phyloP scores from a whole-genome alignment of 148 eudicot species.

The Suaeda aralocaspica region DNA sequence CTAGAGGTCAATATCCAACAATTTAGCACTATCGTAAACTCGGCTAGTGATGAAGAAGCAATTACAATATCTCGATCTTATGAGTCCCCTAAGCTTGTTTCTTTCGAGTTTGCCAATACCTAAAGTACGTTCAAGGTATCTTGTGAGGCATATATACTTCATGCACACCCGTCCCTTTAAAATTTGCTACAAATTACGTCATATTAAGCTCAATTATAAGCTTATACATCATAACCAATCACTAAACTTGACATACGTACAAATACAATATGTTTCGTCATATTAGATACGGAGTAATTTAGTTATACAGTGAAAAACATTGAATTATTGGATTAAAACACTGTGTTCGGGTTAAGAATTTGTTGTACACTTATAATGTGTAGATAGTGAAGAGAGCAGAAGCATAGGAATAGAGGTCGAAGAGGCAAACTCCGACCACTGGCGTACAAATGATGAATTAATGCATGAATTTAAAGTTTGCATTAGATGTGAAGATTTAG shows the following conservation, averaged over 20 bases:
- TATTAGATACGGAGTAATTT: no score
- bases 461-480: constrained; percentile 30
- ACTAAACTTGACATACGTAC: no score
- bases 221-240: no score
- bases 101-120: constrained; percentile 28
- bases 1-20: constrained; percentile 24
- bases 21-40: constrained; percentile 24
- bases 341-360: no score
- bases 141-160: no score
- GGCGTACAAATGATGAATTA: constrained; percentile 19
- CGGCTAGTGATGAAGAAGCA: constrained; percentile 26
- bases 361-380: not conserved
- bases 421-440: constrained; percentile 20
- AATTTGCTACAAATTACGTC: no score
- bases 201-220: no score
- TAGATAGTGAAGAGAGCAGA: constrained; percentile 25
- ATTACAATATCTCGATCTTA: constrained; percentile 15
- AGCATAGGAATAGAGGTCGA: constrained; percentile 17
- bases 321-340: no score
- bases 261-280: no score
- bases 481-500: constrained; percentile 30
- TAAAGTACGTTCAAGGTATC: constrained; percentile 22
- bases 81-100: constrained; percentile 19
- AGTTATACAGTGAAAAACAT: no score
- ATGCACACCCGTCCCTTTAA: no score